These are phyloP conservation scores for Russula olivacea DNA, from an alignment of 768 basidiomycete species.

Conservation along the genomic window DNA sequence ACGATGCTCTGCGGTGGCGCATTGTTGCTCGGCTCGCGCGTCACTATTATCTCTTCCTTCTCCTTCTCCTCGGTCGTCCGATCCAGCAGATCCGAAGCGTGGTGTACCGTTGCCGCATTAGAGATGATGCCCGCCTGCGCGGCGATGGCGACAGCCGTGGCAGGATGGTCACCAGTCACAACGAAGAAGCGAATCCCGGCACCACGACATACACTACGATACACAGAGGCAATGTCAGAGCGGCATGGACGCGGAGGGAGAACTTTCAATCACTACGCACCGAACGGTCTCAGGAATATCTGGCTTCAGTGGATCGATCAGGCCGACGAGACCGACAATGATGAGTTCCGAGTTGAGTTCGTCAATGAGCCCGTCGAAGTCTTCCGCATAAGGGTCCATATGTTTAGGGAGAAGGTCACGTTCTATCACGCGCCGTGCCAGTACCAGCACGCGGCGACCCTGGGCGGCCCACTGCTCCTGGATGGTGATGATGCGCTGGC, in stretches of 20 bases:
- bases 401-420: conserved; percentile 32
- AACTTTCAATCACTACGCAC: neutral
- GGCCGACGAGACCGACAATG: conserved; percentile 52
- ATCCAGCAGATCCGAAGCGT: conserved; percentile 35
- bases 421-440: conserved; percentile 43
- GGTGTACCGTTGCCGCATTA: conserved; percentile 34
- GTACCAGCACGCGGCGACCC: conserved; percentile 58
- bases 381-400: conserved; percentile 30
- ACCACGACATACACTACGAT: conserved; percentile 37
- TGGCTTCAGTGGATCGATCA: conserved; percentile 53
- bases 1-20: conserved; percentile 35
- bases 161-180: conserved; percentile 55
- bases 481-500: conserved; percentile 31
- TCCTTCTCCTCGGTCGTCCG: conserved; percentile 33
- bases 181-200: conserved; percentile 61
- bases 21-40: neutral
- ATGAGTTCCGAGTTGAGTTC: conserved; percentile 41
- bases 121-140: conserved; percentile 54
- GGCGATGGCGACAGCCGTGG: conserved; percentile 59
- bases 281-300: conserved; percentile 48
- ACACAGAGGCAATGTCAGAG: neutral
- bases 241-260: neutral
- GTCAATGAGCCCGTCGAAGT: conserved; percentile 41
- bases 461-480: conserved; percentile 47
- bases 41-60: conserved; percentile 23